Percentiles rank a stretch among this genome's conserved stretches.
phyloP scores from a whole-genome alignment of 1,284 basidiomycete genomes.

The Gymnopus androsaceus region DNA sequence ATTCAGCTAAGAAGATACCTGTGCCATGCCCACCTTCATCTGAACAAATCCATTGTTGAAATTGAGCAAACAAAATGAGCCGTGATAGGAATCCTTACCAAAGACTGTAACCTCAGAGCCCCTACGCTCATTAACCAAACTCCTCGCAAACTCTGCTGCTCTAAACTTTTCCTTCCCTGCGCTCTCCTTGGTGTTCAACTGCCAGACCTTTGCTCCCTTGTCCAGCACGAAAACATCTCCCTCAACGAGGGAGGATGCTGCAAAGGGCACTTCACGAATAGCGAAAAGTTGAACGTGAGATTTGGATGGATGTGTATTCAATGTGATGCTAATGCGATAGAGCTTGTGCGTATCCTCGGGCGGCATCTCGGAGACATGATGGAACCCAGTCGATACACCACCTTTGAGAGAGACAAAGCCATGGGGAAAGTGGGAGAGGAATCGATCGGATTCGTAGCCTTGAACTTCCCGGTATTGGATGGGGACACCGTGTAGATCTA shows the following conservation, averaged over 20 bases:
- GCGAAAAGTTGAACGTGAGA: slow-evolving; percentile 35
- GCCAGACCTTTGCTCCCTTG: slow-evolving; percentile 50
- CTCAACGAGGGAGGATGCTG: slow-evolving; percentile 46
- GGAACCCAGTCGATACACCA: slow-evolving; percentile 61
- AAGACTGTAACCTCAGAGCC: slow-evolving; percentile 51
- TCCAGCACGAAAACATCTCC: slow-evolving; percentile 64
- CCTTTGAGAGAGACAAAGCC: slow-evolving; percentile 52
- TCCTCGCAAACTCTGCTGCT: slow-evolving; percentile 58
- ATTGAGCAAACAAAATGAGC: background rate
- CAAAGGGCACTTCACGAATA: slow-evolving; percentile 49
- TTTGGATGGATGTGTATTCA: slow-evolving; percentile 19
- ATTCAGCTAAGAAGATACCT: slow-evolving; percentile 48
- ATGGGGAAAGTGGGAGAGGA: slow-evolving; percentile 59
- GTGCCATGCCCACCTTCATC: slow-evolving; percentile 53
- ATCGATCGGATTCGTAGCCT: slow-evolving; percentile 54
- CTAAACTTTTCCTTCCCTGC: slow-evolving; percentile 58
- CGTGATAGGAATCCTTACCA: slow-evolving; percentile 37
- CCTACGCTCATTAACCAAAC: slow-evolving; percentile 44
- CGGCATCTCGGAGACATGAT: slow-evolving; percentile 53
- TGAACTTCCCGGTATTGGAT: slow-evolving; percentile 67
- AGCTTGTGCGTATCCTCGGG: slow-evolving; percentile 46
- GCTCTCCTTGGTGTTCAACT: slow-evolving; percentile 56
- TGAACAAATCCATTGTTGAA: slow-evolving; percentile 21
- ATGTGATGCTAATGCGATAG: slow-evolving; percentile 43
- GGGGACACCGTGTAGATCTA: slow-evolving; percentile 54